Conservation (phyloP, 1,139 yeast species). For the Suhomyces guaymorum region DNA sequence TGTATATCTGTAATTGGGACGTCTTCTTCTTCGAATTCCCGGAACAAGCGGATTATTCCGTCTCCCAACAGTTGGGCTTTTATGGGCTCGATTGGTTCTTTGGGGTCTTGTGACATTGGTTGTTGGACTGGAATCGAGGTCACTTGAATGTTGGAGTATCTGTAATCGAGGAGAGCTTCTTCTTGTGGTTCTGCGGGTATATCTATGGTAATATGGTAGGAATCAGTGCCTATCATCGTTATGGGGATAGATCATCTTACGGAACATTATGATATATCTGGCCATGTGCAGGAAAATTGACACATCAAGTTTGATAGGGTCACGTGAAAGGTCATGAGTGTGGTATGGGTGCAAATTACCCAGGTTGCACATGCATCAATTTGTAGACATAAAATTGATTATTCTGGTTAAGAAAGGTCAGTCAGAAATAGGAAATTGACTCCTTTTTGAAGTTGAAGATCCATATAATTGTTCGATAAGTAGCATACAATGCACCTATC, state of each 20-base stretch:
- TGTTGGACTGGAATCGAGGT: slow-evolving; percentile 28
- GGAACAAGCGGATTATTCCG: slow-evolving; percentile 71
- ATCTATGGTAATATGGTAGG: slow-evolving; percentile 42
- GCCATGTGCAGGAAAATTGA: not conserved
- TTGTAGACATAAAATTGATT: no score
- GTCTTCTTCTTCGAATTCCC: slow-evolving; percentile 42
- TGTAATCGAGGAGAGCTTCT: slow-evolving; percentile 27
- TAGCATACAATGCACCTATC: no score
- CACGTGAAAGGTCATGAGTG: no score
- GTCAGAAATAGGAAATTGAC: no score
- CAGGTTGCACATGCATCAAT: no score
- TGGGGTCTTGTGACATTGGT: slow-evolving; percentile 12
- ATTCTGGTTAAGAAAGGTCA: no score
- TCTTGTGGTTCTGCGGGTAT: slow-evolving; percentile 14
- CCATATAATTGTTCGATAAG: no score
- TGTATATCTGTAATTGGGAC: slow-evolving; percentile 9
- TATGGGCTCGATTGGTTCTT: slow-evolving; percentile 59
- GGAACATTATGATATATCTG: no score
- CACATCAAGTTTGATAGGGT: no score
- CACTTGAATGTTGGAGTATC: slow-evolving; percentile 34
- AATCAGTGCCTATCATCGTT: slow-evolving; percentile 46
- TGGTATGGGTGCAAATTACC: no score
- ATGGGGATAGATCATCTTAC: no score
- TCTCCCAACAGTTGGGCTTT: slow-evolving; percentile 64
- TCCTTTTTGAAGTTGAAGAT: no score